A percentile compares a stretch with the other conserved stretches of the same genome.
Evolutionary conservation across 495 filamentous ascomycete genomes (phyloP).

Genomic region (Penicillium ochrochloron): DNA sequence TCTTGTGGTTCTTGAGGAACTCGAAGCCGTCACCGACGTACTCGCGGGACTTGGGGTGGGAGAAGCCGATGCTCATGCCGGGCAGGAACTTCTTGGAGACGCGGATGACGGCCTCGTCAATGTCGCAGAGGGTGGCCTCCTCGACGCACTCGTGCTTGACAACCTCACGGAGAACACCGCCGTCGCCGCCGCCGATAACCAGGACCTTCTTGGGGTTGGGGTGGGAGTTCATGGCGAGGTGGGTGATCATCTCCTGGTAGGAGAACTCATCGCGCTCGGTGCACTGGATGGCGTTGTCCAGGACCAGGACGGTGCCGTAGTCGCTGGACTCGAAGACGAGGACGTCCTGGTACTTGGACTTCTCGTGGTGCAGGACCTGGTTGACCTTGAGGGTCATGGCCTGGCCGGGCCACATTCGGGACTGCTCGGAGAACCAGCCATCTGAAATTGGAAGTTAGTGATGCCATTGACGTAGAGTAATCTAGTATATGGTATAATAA

Average conservation of each 20-base stretch:
- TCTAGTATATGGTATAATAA: neutral
- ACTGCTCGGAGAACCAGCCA: constrained; percentile 99
- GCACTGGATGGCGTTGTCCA: constrained; percentile 98
- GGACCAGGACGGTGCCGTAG: constrained; percentile 95
- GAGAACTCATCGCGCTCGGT: constrained; percentile 98
- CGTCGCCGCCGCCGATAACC: constrained; percentile 96
- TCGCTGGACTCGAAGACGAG: constrained; percentile 97
- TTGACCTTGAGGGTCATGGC: constrained; percentile 99
- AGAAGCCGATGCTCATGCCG: constrained; percentile 88
- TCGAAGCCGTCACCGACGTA: constrained; percentile 98
- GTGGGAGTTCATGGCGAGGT: constrained; percentile 98
- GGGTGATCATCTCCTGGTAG: constrained; percentile 99
- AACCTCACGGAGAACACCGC: constrained; percentile 95
- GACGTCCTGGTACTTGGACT: constrained; percentile 98
- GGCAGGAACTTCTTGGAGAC: constrained; percentile 98
- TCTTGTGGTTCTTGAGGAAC: constrained; percentile 89
- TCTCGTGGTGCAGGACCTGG: constrained; percentile 97
- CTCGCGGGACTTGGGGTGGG: constrained; percentile 88
- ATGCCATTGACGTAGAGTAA: constrained; percentile 7
- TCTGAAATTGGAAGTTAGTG: constrained; percentile 55
- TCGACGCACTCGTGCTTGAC: constrained; percentile 96
- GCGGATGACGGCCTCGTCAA: constrained; percentile 99
- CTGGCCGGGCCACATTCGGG: constrained; percentile 97
- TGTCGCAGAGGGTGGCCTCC: constrained; percentile 95
- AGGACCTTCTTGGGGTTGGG: constrained; percentile 97